phyloP scores from a whole-genome alignment of 2,329 filamentous ascomycete species.

The Aureobasidium subglaciale region DNA sequence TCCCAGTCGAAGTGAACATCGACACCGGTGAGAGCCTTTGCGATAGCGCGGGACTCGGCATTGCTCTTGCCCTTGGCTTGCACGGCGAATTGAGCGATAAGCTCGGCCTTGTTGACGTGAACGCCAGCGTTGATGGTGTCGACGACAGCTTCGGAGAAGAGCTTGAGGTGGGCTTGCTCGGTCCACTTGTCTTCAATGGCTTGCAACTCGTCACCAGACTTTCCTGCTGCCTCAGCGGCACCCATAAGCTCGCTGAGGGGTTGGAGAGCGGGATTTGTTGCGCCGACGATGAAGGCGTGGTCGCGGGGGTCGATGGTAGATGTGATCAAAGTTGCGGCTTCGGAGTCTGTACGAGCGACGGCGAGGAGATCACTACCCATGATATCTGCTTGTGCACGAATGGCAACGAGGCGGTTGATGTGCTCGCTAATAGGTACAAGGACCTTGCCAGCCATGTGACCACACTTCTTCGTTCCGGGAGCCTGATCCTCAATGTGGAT shows the following conservation, averaged over 20 bases:
- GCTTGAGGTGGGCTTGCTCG: conserved; percentile 68
- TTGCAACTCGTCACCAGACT: conserved; percentile 73
- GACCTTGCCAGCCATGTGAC: conserved; percentile 98
- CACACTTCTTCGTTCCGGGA: conserved; percentile 98
- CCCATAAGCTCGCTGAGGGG: conserved; percentile 88
- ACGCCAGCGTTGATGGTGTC: conserved; percentile 68
- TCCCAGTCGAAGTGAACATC: conserved; percentile 96
- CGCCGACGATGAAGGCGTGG: conserved; percentile 85
- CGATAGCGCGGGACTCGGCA: conserved; percentile 70
- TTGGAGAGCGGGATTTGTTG: conserved; percentile 76
- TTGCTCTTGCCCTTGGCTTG: conserved; percentile 78
- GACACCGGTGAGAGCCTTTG: conserved; percentile 66
- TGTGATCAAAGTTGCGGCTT: conserved; percentile 94
- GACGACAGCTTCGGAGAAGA: conserved; percentile 84
- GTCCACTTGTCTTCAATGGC: conserved; percentile 88
- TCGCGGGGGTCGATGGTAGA: conserved; percentile 94
- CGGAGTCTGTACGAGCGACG: conserved; percentile 91
- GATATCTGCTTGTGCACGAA: conserved; percentile 95
- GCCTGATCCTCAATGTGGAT: conserved; percentile 99
- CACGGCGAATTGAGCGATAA: conserved; percentile 60
- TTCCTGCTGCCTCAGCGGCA: conserved; percentile 73
- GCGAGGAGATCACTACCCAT: conserved; percentile 91
- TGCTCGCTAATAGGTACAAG: conserved; percentile 95
- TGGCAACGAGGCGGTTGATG: conserved; percentile 94
- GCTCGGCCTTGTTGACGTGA: conserved; percentile 59